Evolutionary conservation across 2,329 filamentous ascomycete species (phyloP).

Genomic region (Hirsutella thompsonii): DNA sequence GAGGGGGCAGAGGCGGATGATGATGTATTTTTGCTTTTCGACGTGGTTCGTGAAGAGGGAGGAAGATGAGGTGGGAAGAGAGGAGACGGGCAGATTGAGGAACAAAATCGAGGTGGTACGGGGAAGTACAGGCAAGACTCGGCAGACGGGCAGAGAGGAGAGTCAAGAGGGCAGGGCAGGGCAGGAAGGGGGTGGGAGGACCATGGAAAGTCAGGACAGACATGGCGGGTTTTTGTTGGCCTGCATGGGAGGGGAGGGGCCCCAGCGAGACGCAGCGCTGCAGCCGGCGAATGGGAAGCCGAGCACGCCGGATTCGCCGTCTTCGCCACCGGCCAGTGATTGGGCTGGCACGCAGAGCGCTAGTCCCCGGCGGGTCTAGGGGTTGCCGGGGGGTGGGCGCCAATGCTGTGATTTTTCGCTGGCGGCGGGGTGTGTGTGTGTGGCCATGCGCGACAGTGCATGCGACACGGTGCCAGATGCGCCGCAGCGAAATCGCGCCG

Average conservation of each 20-base stretch:
- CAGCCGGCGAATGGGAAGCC: conserved; percentile 17
- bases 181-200: too few species aligned
- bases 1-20: background rate
- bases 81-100: background rate
- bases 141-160: background rate
- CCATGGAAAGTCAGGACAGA: background rate
- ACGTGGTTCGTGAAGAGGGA: background rate
- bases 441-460: conserved; percentile 14
- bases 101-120: background rate
- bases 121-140: background rate
- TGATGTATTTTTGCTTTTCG: background rate
- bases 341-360: conserved; percentile 13
- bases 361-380: conserved; percentile 11
- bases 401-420: conserved; percentile 14
- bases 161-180: background rate
- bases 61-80: background rate
- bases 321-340: conserved; percentile 20
- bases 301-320: conserved; percentile 10
- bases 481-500: background rate
- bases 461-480: background rate
- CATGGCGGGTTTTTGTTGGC: conserved; percentile 1
- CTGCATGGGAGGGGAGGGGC: conserved; percentile 6
- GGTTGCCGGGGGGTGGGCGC: conserved; percentile 5
- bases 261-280: conserved; percentile 1
- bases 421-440: conserved; percentile 4